These are phyloP conservation scores for Tetrapisispora iriomotensis DNA, from an alignment of 805 yeast species.

Conservation along the genomic window DNA sequence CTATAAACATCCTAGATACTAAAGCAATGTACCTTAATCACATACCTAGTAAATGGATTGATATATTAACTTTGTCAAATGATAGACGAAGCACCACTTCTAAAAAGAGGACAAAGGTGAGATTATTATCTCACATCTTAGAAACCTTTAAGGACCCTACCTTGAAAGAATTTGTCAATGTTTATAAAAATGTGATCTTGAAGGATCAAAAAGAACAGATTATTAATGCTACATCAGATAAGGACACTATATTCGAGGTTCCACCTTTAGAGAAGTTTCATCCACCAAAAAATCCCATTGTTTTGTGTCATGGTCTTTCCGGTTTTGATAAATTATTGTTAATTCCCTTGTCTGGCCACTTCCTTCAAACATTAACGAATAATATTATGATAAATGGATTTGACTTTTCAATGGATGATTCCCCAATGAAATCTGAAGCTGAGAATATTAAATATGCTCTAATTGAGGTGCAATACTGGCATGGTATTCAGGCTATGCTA, in stretches of 20 bases:
- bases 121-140: too few relatives aligned
- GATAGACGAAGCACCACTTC: too few relatives aligned
- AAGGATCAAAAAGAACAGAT: too few relatives aligned
- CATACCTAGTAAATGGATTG: too few relatives aligned
- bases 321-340: constrained; percentile 59
- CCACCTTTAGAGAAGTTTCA: constrained; percentile 33
- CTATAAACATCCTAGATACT: too few relatives aligned
- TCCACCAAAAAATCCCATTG: constrained; percentile 63
- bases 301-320: constrained; percentile 77
- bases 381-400: constrained; percentile 12
- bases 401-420: constrained; percentile 15
- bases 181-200: too few relatives aligned
- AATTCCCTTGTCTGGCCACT: constrained; percentile 33
- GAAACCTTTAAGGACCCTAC: too few relatives aligned
- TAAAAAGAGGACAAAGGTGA: too few relatives aligned
- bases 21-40: too few relatives aligned
- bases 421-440: not conserved
- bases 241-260: not conserved
- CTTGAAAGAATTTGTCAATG: too few relatives aligned
- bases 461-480: constrained; percentile 60
- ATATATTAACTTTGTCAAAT: too few relatives aligned
- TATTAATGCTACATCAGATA: not conserved
- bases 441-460: constrained; percentile 17
- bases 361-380: constrained; percentile 18
- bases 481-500: constrained; percentile 59